phyloP scores from a whole-genome alignment of 2,329 filamentous ascomycete species.

The Diplodia scrobiculata region DNA sequence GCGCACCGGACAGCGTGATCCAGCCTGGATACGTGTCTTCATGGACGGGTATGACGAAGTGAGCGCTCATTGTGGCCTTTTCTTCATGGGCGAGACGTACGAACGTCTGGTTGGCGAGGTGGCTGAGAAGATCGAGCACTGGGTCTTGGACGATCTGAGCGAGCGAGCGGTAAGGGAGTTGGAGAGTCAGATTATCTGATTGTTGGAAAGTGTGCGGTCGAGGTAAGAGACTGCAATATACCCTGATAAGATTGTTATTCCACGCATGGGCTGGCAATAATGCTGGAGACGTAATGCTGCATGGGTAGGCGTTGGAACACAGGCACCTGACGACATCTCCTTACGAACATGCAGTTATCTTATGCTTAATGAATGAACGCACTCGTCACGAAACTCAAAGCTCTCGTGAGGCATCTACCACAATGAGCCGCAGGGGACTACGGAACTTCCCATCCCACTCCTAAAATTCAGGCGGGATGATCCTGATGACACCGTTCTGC shows the following conservation, averaged over 20 bases:
- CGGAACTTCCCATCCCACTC: not conserved
- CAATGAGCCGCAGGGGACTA: not conserved
- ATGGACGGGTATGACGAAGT: slow-evolving; percentile 87
- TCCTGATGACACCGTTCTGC: not conserved
- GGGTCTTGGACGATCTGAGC: slow-evolving; percentile 65
- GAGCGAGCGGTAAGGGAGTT: slow-evolving; percentile 19
- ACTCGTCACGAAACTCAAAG: not conserved
- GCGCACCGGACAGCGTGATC: slow-evolving; percentile 53
- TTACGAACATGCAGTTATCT: not conserved
- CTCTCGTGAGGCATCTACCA: not conserved
- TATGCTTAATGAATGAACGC: not conserved
- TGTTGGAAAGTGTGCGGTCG: not conserved
- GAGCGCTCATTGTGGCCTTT: slow-evolving; percentile 79
- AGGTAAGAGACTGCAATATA: slow-evolving; percentile 10
- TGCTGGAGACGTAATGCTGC: not conserved
- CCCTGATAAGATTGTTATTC: not conserved
- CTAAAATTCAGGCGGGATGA: not conserved
- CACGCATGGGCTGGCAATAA: not conserved
- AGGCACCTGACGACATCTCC: not conserved
- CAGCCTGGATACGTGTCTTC: slow-evolving; percentile 74
- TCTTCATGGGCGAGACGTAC: slow-evolving; percentile 72
- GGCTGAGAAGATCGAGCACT: slow-evolving; percentile 65
- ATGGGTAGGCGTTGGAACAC: not conserved
- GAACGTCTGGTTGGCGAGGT: slow-evolving; percentile 76
- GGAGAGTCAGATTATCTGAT: slow-evolving; percentile 11